These are phyloP conservation scores for Hypoxylon sp. DNA, from an alignment of 2,329 filamentous ascomycete species.

Conservation along the genomic window DNA sequence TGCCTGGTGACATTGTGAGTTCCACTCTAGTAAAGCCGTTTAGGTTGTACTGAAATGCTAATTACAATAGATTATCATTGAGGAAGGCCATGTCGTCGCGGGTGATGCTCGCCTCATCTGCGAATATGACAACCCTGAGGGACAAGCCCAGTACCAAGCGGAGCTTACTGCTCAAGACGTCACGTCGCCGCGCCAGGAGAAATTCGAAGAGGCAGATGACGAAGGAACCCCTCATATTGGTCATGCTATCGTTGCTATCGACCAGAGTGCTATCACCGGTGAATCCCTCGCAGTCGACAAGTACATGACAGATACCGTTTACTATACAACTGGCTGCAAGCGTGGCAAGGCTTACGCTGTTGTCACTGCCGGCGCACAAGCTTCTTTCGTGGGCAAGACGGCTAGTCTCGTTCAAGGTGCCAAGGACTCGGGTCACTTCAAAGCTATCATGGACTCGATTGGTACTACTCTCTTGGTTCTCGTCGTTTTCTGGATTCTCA, in stretches of 20 bases:
- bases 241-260: slow-evolving; percentile 75
- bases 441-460: slow-evolving; percentile 84
- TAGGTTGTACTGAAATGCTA: slow-evolving; percentile 10
- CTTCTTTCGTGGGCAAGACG: slow-evolving; percentile 81
- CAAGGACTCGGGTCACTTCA: slow-evolving; percentile 80
- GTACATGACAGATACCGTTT: slow-evolving; percentile 79
- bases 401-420: slow-evolving; percentile 78
- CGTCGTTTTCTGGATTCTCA: slow-evolving; percentile 80
- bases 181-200: slow-evolving; percentile 68
- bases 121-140: slow-evolving; percentile 76
- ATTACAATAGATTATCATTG: slow-evolving; percentile 70
- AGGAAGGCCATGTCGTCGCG: slow-evolving; percentile 77
- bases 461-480: slow-evolving; percentile 78
- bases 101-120: slow-evolving; percentile 79
- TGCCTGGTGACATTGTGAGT: slow-evolving; percentile 79
- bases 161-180: slow-evolving; percentile 71
- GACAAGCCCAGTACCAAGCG: slow-evolving; percentile 76
- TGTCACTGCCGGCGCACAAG: slow-evolving; percentile 73
- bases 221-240: slow-evolving; percentile 72
- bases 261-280: slow-evolving; percentile 82
- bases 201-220: slow-evolving; percentile 71
- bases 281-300: slow-evolving; percentile 81
- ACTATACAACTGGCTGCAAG: slow-evolving; percentile 84
- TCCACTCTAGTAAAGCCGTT: not conserved
- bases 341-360: slow-evolving; percentile 80